These are phyloP conservation scores for Physcomitrellopsis africana DNA, from an alignment of 225 moss, liverwort and hornwort genomes.

Conservation along the genomic window DNA sequence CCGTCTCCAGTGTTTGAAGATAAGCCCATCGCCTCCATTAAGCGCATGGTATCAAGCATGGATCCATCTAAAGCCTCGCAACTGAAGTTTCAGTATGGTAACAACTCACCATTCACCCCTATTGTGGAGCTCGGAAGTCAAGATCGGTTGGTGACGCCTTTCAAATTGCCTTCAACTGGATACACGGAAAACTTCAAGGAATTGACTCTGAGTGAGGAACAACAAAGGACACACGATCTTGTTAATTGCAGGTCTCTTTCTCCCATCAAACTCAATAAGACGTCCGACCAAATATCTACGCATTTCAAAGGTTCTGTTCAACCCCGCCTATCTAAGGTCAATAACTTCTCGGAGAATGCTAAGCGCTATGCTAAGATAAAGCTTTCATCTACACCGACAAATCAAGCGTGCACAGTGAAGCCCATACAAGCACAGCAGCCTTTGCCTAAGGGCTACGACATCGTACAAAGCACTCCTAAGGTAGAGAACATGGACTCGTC, in stretches of 20 bases:
- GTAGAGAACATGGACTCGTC: slow-evolving; percentile 21
- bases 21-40: slow-evolving; percentile 57
- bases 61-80: slow-evolving; percentile 44
- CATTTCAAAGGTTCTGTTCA: slow-evolving; percentile 38
- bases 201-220: slow-evolving; percentile 39
- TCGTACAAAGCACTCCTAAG: slow-evolving; percentile 28
- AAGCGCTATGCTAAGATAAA: slow-evolving; percentile 51
- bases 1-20: slow-evolving; percentile 55
- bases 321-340: slow-evolving; percentile 41
- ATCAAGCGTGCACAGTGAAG: slow-evolving; percentile 41
- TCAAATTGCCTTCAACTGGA: slow-evolving; percentile 39
- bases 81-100: slow-evolving; percentile 35
- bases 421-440: slow-evolving; percentile 34
- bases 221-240: slow-evolving; percentile 51
- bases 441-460: slow-evolving; percentile 30
- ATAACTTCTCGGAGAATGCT: slow-evolving; percentile 59
- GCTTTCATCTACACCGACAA: slow-evolving; percentile 37
- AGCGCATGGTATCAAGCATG: slow-evolving; percentile 42
- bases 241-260: slow-evolving; percentile 53
- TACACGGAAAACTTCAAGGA: slow-evolving; percentile 44
- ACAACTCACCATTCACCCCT: slow-evolving; percentile 35
- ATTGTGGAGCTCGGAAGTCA: slow-evolving; percentile 39
- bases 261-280: slow-evolving; percentile 46
- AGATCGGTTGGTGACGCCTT: slow-evolving; percentile 50
- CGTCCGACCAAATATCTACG: slow-evolving; percentile 29